Percentiles rank a stretch among this genome's conserved stretches.
phyloP scores from a whole-genome alignment of 257 asterid genomes.

The Schizonepeta tenuifolia region DNA sequence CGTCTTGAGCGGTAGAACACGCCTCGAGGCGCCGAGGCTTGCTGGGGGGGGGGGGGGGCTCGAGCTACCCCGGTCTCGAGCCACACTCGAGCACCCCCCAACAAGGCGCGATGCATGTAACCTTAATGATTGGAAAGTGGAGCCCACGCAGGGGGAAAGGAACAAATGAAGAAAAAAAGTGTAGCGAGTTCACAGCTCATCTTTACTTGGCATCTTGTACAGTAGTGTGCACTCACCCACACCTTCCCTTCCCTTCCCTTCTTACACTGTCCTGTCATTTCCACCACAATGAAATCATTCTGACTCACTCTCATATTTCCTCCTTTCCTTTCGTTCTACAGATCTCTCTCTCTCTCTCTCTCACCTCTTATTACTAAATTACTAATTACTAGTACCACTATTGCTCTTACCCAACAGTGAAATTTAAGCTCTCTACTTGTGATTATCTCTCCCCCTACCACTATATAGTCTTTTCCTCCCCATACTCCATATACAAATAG shows the following conservation, averaged over 20 bases:
- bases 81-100: no score
- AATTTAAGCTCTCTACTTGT: not conserved
- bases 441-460: not conserved
- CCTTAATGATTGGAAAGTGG: constrained; percentile 40
- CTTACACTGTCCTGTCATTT: constrained; percentile 55
- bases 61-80: no score
- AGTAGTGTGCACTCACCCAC: constrained; percentile 22
- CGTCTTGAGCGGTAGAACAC: no score
- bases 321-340: not conserved
- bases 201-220: constrained; percentile 47
- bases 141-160: not conserved
- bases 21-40: no score
- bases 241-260: not conserved
- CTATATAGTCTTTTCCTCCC: constrained; percentile 33
- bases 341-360: no score
- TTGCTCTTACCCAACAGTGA: no score
- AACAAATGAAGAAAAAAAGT: not conserved
- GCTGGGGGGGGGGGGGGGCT: no score
- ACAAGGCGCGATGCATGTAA: no score
- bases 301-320: not conserved
- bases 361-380: no score
- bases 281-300: constrained; percentile 47
- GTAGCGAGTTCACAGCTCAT: constrained; percentile 3
- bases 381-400: not conserved
- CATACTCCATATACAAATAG: not conserved